Conservation (phyloP, 768 basidiomycete genomes). For the Lentinula raphanica region DNA sequence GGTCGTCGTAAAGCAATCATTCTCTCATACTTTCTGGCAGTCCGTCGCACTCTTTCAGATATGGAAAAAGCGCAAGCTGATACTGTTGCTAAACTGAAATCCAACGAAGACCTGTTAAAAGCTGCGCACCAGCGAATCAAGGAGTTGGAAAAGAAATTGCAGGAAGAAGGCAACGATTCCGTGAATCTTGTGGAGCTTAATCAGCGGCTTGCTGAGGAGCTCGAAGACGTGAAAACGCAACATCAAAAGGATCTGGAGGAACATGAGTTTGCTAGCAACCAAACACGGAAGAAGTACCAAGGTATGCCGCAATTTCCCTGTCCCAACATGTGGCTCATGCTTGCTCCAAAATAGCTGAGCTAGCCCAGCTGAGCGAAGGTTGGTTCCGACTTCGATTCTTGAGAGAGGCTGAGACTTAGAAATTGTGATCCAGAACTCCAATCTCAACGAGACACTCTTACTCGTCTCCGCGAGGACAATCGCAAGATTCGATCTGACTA, state of each 20-base stretch:
- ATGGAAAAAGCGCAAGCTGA: conserved; percentile 55
- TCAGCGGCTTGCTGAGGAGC: conserved; percentile 65
- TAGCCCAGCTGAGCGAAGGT: conserved; percentile 80
- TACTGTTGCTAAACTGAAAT: conserved; percentile 45
- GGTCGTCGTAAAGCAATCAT: not conserved
- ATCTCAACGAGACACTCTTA: conserved; percentile 71
- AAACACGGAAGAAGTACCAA: conserved; percentile 85
- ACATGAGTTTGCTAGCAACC: conserved; percentile 71
- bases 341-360: conserved; percentile 44
- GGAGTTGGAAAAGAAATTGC: conserved; percentile 59
- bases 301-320: conserved; percentile 31
- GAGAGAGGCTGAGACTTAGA: not conserved
- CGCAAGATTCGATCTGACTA: conserved; percentile 72
- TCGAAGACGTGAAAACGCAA: conserved; percentile 74
- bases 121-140: conserved; percentile 46
- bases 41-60: conserved; percentile 56
- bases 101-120: conserved; percentile 43
- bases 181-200: conserved; percentile 61
- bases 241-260: conserved; percentile 78
- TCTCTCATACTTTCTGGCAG: conserved; percentile 28
- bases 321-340: not conserved
- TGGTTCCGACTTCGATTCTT: conserved; percentile 9
- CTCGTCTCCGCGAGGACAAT: conserved; percentile 73
- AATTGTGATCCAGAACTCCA: conserved; percentile 51
- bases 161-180: conserved; percentile 63